phyloP scores from a whole-genome alignment of 371 early-diverging fungal genomes.

The Rhizomucor miehei region DNA sequence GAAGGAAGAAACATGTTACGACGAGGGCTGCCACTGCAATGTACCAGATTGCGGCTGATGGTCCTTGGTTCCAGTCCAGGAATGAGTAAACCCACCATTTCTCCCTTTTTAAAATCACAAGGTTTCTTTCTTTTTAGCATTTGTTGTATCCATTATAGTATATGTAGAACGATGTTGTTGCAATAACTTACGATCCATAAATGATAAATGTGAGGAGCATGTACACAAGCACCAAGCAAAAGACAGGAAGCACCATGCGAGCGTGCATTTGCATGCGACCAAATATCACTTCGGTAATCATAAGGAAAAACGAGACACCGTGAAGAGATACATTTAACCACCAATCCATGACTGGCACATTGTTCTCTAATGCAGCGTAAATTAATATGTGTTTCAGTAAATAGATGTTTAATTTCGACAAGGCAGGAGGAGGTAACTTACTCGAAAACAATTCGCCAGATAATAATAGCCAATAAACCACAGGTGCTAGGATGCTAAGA shows the following conservation, averaged over 20 bases:
- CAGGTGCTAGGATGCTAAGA: slow-evolving; percentile 48
- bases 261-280: slow-evolving; percentile 41
- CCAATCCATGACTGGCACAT: slow-evolving; percentile 11
- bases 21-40: slow-evolving; percentile 33
- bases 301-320: slow-evolving; percentile 46
- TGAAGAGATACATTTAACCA: slow-evolving; percentile 55
- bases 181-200: slow-evolving; percentile 33
- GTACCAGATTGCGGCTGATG: slow-evolving; percentile 44
- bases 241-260: slow-evolving; percentile 33
- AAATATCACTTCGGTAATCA: slow-evolving; percentile 47
- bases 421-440: background rate
- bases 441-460: slow-evolving; percentile 4
- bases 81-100: slow-evolving; percentile 54
- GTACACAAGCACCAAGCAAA: slow-evolving; percentile 38
- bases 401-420: too few species aligned
- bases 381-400: background rate
- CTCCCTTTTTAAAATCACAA: slow-evolving; percentile 12
- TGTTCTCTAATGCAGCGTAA: too few species aligned
- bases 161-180: too few species aligned
- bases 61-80: slow-evolving; percentile 50
- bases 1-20: slow-evolving; percentile 39
- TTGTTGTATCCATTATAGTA: too few species aligned
- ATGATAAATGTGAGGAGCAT: slow-evolving; percentile 51
- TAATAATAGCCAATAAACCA: slow-evolving; percentile 50
- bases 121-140: too few species aligned